phyloP scores from a whole-genome alignment of 768 basidiomycete species.

The Mycena haematopus region DNA sequence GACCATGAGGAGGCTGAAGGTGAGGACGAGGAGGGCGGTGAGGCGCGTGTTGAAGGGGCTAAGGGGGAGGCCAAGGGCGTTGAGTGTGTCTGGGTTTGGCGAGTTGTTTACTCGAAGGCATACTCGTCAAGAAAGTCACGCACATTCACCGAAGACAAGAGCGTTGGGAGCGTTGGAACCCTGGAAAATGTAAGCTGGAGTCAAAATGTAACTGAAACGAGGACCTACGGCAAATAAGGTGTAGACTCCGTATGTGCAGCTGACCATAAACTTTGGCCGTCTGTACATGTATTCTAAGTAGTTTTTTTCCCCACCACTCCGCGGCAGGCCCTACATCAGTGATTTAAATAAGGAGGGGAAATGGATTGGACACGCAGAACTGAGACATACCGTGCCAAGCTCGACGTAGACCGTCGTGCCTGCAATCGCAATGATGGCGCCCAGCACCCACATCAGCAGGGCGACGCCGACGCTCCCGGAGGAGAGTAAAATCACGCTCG shows the following conservation, averaged over 20 bases:
- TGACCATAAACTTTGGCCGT: conserved; percentile 60
- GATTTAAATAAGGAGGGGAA: neutral
- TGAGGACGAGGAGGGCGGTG: conserved; percentile 49
- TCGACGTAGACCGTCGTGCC: conserved; percentile 50
- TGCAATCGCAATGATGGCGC: conserved; percentile 45
- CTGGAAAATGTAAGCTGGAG: conserved; percentile 5
- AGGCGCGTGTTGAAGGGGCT: conserved; percentile 28
- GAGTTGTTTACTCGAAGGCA: neutral
- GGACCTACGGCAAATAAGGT: conserved; percentile 50
- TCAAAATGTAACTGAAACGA: conserved; percentile 18
- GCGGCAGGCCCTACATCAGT: conserved; percentile 55
- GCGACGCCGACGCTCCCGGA: conserved; percentile 51
- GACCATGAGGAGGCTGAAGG: conserved; percentile 44
- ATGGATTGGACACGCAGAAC: conserved; percentile 15
- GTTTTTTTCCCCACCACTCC: conserved; percentile 74
- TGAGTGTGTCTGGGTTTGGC: conserved; percentile 38
- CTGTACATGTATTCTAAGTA: conserved; percentile 70
- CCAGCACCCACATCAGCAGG: conserved; percentile 52
- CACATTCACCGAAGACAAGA: conserved; percentile 67
- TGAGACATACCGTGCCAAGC: conserved; percentile 47
- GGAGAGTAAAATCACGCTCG: conserved; percentile 43
- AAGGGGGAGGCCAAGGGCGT: conserved; percentile 41
- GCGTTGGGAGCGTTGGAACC: conserved; percentile 38
- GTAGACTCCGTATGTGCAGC: conserved; percentile 62
- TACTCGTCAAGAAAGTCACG: neutral